phyloP scores from a whole-genome alignment of 2,329 filamentous ascomycete genomes.

The Nemania serpens region DNA sequence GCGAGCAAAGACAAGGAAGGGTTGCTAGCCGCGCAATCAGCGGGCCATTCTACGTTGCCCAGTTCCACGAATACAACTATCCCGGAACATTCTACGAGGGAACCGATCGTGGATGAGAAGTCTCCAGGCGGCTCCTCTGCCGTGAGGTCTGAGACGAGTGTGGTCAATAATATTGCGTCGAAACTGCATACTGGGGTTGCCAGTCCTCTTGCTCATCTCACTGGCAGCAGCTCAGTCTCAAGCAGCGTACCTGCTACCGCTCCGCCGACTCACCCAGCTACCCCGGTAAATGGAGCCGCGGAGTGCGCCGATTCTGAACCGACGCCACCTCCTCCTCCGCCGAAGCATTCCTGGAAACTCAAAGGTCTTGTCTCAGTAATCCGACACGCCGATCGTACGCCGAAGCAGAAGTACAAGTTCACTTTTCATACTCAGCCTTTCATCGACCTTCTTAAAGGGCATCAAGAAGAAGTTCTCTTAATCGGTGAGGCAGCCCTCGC shows the following conservation, averaged over 20 bases:
- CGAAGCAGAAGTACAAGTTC: conserved; percentile 99
- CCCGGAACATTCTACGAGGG: conserved; percentile 29
- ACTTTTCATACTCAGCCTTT: conserved; percentile 98
- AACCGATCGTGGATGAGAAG: conserved; percentile 34
- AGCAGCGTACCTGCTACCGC: conserved; percentile 44
- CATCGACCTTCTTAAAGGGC: conserved; percentile 89
- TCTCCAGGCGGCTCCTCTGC: conserved; percentile 20
- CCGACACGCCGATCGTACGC: conserved; percentile 93
- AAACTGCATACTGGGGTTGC: conserved; percentile 45
- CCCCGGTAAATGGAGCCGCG: conserved; percentile 43
- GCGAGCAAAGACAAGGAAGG: conserved; percentile 49
- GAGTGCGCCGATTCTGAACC: conserved; percentile 43
- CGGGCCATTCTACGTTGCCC: conserved; percentile 30
- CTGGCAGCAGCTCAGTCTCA: conserved; percentile 40
- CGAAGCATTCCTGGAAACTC: conserved; percentile 95
- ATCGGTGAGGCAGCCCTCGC: conserved; percentile 88
- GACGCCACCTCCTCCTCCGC: conserved; percentile 68
- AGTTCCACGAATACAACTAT: conserved; percentile 17
- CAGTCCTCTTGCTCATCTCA: conserved; percentile 40
- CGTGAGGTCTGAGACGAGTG: conserved; percentile 34
- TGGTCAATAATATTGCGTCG: conserved; percentile 35
- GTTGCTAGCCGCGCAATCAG: conserved; percentile 29
- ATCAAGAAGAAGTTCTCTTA: conserved; percentile 93
- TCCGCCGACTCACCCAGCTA: conserved; percentile 45
- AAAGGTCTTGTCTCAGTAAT: conserved; percentile 98